Evolutionary conservation across 371 early-diverging fungal species (phyloP).

Genomic region (Lichtheimia hyalospora): DNA sequence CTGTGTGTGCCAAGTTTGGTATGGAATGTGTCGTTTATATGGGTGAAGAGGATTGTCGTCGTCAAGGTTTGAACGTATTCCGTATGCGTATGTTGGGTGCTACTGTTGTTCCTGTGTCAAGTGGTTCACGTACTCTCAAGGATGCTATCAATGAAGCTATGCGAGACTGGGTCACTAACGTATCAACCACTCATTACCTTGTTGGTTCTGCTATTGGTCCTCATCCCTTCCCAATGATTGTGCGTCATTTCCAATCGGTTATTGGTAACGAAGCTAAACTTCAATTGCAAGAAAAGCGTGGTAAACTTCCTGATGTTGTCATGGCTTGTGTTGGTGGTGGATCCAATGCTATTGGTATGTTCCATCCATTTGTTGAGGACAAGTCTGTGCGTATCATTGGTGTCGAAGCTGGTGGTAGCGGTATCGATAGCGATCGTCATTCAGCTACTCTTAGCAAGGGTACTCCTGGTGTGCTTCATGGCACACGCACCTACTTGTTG

Average conservation of each 20-base stretch:
- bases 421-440: constrained; percentile 81
- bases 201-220: constrained; percentile 97
- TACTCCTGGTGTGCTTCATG: constrained; percentile 93
- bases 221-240: constrained; percentile 94
- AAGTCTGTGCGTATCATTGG: constrained; percentile 82
- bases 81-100: constrained; percentile 94
- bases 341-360: constrained; percentile 95
- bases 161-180: constrained; percentile 98
- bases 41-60: constrained; percentile 94
- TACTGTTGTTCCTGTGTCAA: constrained; percentile 83
- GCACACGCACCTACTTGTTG: constrained; percentile 90
- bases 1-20: constrained; percentile 97
- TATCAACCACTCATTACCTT: constrained; percentile 90
- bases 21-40: constrained; percentile 95
- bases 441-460: constrained; percentile 90
- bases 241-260: constrained; percentile 95
- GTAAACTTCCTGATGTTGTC: constrained; percentile 88
- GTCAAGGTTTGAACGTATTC: constrained; percentile 96
- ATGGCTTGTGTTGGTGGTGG: constrained; percentile 96
- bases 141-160: constrained; percentile 98
- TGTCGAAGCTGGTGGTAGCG: constrained; percentile 94
- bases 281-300: constrained; percentile 80
- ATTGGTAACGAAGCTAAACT: constrained; percentile 86
- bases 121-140: constrained; percentile 87
- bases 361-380: constrained; percentile 91